Conservation (phyloP, 2,329 filamentous ascomycete genomes). For the Stemphylium beticola region DNA sequence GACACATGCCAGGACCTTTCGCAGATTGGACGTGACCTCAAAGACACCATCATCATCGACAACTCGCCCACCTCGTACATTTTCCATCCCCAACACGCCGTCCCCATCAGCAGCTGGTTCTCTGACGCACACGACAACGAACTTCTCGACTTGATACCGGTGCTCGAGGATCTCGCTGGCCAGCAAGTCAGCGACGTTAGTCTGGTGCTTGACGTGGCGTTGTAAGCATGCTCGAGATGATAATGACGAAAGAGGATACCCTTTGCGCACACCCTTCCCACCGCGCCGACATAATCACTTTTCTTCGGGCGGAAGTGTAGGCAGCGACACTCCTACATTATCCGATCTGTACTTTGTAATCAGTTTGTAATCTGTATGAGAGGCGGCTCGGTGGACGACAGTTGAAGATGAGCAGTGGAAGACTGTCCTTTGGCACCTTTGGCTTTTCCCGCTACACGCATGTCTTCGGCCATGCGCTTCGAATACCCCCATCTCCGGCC, state of each 20-base stretch:
- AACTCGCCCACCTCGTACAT: slow-evolving; percentile 99
- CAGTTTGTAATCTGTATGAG: slow-evolving; percentile 48
- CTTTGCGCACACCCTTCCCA: slow-evolving; percentile 33
- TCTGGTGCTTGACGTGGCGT: slow-evolving; percentile 88
- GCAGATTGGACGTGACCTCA: slow-evolving; percentile 91
- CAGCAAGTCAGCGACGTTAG: slow-evolving; percentile 92
- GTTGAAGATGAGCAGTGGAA: slow-evolving; percentile 1
- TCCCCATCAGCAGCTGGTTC: slow-evolving; percentile 99
- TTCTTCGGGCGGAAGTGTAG: slow-evolving; percentile 15
- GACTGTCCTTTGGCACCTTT: slow-evolving; percentile 4
- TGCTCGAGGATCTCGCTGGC: slow-evolving; percentile 94
- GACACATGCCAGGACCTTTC: slow-evolving; percentile 72
- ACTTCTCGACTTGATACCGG: slow-evolving; percentile 93
- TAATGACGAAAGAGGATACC: slow-evolving; percentile 30
- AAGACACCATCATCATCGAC: slow-evolving; percentile 99
- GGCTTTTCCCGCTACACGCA: neutral
- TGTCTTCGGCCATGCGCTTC: slow-evolving; percentile 7
- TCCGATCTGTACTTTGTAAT: slow-evolving; percentile 47
- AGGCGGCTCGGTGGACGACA: slow-evolving; percentile 19
- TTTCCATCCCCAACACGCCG: slow-evolving; percentile 98
- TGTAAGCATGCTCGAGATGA: slow-evolving; percentile 53
- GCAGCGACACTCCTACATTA: slow-evolving; percentile 8
- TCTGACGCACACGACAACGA: slow-evolving; percentile 99
- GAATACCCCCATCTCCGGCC: slow-evolving; percentile 3
- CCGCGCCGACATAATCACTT: slow-evolving; percentile 28